Conservation (phyloP, 371 early-diverging fungal species). For the Mucor circinelloides region DNA sequence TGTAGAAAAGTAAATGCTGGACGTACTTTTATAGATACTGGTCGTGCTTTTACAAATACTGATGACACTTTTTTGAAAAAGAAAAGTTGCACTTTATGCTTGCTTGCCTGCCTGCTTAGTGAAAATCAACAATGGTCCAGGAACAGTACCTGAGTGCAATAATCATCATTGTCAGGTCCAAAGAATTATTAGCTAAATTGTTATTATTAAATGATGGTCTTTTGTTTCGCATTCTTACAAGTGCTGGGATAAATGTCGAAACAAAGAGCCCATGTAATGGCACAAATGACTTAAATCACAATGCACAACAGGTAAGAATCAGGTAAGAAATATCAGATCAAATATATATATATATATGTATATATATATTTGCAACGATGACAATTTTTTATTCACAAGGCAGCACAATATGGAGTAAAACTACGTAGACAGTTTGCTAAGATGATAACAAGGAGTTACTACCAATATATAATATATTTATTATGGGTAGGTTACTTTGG, state of each 20-base stretch:
- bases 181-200: background rate
- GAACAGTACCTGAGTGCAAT: background rate
- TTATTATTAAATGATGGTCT: background rate
- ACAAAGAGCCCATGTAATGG: too few relatives aligned
- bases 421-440: constrained; percentile 23
- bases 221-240: constrained; percentile 22
- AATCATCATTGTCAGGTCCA: background rate
- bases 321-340: constrained; percentile 16
- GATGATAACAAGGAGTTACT: too few relatives aligned
- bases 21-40: too few relatives aligned
- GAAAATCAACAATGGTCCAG: background rate
- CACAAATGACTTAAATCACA: constrained; percentile 5
- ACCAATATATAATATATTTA: too few relatives aligned
- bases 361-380: constrained; percentile 21
- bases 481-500: too few relatives aligned
- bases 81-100: too few relatives aligned
- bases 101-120: too few relatives aligned
- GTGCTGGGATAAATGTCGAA: constrained; percentile 21
- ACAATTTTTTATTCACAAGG: constrained; percentile 22
- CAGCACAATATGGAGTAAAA: constrained; percentile 23
- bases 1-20: too few relatives aligned
- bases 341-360: background rate
- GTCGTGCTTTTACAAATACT: too few relatives aligned
- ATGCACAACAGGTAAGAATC: constrained; percentile 13
- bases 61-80: too few relatives aligned